Conservation (phyloP, 441 rosid species). For the Syzygium syzygioides region DNA sequence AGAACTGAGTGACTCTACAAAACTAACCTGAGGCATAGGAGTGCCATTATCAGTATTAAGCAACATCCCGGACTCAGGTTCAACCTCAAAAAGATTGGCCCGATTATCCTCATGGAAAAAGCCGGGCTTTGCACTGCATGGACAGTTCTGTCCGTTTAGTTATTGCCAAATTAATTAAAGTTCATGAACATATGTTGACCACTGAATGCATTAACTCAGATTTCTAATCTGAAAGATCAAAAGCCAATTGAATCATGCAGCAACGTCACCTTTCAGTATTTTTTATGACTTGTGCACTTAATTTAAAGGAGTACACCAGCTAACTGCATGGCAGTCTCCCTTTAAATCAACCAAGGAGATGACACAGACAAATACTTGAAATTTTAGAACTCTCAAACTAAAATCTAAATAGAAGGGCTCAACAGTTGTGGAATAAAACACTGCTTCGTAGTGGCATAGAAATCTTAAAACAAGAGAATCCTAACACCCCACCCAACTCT, state of each 20-base stretch:
- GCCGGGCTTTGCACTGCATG: slow-evolving; percentile 85
- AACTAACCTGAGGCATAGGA: slow-evolving; percentile 84
- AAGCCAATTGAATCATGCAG: neutral
- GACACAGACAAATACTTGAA: neutral
- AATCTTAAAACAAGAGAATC: neutral
- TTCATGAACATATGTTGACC: neutral
- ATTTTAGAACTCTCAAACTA: neutral
- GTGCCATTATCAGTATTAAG: slow-evolving; percentile 90
- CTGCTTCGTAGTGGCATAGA: neutral
- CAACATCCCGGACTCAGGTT: slow-evolving; percentile 82
- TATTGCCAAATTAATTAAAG: neutral
- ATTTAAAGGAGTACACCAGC: neutral
- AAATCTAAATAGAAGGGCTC: neutral
- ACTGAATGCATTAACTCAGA: neutral
- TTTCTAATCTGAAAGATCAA: neutral
- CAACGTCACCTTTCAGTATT: neutral
- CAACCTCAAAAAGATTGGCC: slow-evolving; percentile 93
- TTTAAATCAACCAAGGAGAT: neutral
- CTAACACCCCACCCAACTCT: neutral
- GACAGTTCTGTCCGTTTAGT: neutral
- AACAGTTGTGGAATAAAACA: neutral
- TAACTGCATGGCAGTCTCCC: neutral
- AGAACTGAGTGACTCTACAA: neutral
- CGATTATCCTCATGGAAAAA: slow-evolving; percentile 89
- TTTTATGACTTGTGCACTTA: neutral